Base-by-base conservation (phyloP, 805 yeast species). In the Spathaspora hagerdaliae region DNA sequence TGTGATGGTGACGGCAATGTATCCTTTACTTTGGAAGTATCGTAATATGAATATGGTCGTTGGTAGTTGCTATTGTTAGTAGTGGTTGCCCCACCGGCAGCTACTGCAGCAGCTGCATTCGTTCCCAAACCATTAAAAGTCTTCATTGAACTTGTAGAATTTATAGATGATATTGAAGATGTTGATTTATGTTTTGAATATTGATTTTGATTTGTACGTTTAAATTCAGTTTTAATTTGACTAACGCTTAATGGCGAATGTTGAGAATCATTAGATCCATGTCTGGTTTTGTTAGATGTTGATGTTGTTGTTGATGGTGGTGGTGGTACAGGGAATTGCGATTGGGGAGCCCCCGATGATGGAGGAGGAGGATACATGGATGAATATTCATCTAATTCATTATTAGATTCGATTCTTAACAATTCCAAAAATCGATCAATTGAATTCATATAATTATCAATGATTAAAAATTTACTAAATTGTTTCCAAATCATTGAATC, bases 371-470 rank as follows among this genome's bases (percentile, higher is more conserved):
- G 8, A 19, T 24, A n/a, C 24, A 19, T 19, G 2, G 24, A 19
- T 19, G 24, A 19, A 19, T 19, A 19, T 12, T 37, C 32, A 9
- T 27, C 36, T 38, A 38, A 36, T 14, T 41, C 47, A 27, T 24
- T 38, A n/a, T 48, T 36, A 11, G 42, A 39, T 36, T 59, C 62
- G 12, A 49, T 47, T 31, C 51, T 44, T 8, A 63, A 35, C 26
- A 62, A 45, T 11, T 51, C 48, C 8, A 61, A 55, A 44, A 63
- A 65, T 75, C 91, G 50, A 78, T 74, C 48, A 71, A 75, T 49
- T 74, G 86, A 4, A 79, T 58, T 77, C 0, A 77, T 73, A 32
- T 70, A 74, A 44, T 77, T 76, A 15, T 75, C 70, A 0, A 73
- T 61, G 0, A 51, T 57, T 31, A 72, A 49, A 36, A 56, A 57